Evolutionary conservation across 768 basidiomycete genomes (phyloP), one percentile per base, ranked within the genome.

Genomic region (Leccinum variicolor): DNA sequence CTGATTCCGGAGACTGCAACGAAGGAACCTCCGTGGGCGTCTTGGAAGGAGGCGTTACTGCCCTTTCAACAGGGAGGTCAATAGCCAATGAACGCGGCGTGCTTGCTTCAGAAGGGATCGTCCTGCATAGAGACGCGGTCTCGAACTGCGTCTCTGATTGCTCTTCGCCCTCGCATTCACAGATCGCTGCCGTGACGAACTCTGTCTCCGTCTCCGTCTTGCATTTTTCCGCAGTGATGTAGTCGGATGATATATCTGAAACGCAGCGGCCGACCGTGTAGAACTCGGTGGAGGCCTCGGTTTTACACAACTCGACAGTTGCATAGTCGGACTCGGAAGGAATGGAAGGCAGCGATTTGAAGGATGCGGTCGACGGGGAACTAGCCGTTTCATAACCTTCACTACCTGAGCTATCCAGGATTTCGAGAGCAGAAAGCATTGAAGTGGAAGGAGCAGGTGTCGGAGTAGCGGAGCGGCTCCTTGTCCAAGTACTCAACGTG

Each of bases 301-400:
- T 76, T 67, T 62, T 75, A 60, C 80, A 81, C 31, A 70, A 60
- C 34, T 76, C 75, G n/a, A 72, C 75, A 1, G 80, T 79, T 36
- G 62, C 64, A 53, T 72, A 81, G 49, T 78, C 78, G 0, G 76
- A 79, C 52, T 80, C 77, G 1, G 82, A 84, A 13, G 84, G 84
- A 59, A 85, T 85, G 4, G 80, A 81, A 1, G 84, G 84, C 55
- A 85, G 69, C 6, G 84, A 85, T 55, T 75, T 76, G 68, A 81
- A 84, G 0, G 84, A 85, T 6, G 77, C 73, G 11, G 71, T 75
- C 8, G 81, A 81, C 1, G 81, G 77, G 4, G 80, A 72, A 25
- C 61, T 58, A 4, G 76, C 75, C 2, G 77, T 72, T 29, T 79
- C 72, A 60, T 84, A 87, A 2, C 81, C 81, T 8, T 79, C 80